Conservation (phyloP, 345 rosid genomes). For the Carallia brachiata region DNA sequence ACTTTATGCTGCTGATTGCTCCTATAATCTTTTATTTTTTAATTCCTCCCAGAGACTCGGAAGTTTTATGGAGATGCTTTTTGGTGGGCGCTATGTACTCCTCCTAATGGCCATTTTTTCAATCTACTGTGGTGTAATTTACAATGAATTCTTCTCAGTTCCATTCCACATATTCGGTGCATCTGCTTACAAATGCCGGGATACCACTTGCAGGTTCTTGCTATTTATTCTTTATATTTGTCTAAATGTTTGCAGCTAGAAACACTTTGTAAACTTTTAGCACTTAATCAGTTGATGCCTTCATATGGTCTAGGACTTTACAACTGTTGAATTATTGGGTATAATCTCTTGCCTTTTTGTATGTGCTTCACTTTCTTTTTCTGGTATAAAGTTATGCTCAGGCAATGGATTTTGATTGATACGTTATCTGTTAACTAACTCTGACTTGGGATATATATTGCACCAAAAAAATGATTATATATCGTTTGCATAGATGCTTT, state of each 20-base stretch:
- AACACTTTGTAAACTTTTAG: background rate
- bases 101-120: slow-evolving; percentile 92
- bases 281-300: slow-evolving; percentile 7
- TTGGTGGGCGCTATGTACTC: slow-evolving; percentile 91
- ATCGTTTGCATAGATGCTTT: no score
- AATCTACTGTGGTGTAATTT: slow-evolving; percentile 93
- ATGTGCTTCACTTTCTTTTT: no score
- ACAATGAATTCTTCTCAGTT: slow-evolving; percentile 95
- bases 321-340: background rate
- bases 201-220: slow-evolving; percentile 66
- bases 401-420: no score
- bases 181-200: slow-evolving; percentile 93
- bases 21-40: background rate
- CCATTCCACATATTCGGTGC: slow-evolving; percentile 94
- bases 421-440: no score
- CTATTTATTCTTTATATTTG: no score
- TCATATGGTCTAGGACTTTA: background rate
- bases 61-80: slow-evolving; percentile 99
- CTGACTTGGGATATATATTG: no score
- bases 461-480: no score
- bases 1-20: background rate
- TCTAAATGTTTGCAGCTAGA: background rate
- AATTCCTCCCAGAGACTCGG: slow-evolving; percentile 75
- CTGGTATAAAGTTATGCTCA: no score
- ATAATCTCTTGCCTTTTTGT: background rate